Base-by-base conservation (phyloP, 345 rosid genomes). In the Aquilaria sinensis region DNA sequence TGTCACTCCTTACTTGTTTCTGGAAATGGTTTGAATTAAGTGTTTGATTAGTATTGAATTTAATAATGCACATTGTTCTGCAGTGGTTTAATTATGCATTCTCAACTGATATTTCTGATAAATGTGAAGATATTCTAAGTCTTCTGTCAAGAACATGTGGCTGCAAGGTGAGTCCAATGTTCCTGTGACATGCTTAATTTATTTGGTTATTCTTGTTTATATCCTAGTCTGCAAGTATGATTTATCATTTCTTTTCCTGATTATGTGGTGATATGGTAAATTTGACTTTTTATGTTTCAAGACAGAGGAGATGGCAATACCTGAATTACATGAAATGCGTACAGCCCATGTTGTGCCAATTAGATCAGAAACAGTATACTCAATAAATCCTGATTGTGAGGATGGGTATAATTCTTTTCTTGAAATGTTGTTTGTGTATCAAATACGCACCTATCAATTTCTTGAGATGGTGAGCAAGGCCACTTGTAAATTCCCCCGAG, bases 21-120 rank as follows among this genome's bases (percentile, higher is more conserved):
- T 69, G 34, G 43, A 69, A 67, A 16, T 16, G 55, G 45, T 31
- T 53, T 30, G 12, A 16, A 16, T 10, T 31, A 9, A 37, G 34
- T 66, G 9, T 55, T 29, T 32, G 11, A 16, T 56, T 48, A 31
- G 9, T 9, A 31, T 33, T 37, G 15, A 49, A 6, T 53, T 37
- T 53, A 30, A 43, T 64, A 45, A 34, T 33, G 55, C 66, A 41
- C 57, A 51, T 53, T 55, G 72, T n/a, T 33, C 31, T 78, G 74
- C 86, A 91, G 96, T 91, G 96, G 97, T 91, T 88, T 78, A 83
- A 88, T 64, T 93, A 91, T 78, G 97, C 88, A 2, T 70, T 70
- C 67, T 81, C 96, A 34, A 82, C 78, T 69, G 96, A 86, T 33
- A 79, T 91, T 65, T 83, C 86, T 12, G 82, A 86, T 66, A 83